Evolutionary conservation across 2,329 filamentous ascomycete genomes (phyloP), one percentile per base, ranked within the genome.

Genomic region (Sarocladiaceae sp.): DNA sequence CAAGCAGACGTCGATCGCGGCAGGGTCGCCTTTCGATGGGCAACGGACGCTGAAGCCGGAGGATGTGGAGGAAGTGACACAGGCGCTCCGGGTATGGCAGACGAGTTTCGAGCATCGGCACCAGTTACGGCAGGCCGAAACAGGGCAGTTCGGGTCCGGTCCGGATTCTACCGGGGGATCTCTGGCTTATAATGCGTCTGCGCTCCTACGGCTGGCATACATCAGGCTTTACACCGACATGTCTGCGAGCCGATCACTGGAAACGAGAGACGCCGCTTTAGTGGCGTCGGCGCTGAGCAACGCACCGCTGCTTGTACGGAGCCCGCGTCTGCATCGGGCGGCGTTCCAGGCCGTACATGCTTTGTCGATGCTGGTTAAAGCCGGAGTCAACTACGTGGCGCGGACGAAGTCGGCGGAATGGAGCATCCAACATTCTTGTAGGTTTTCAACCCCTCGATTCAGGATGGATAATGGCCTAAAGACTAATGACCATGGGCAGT

Each of bases 321-420:
- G 74, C 44, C 65, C 73, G 16, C 74, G 77, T 24, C 69, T 85
- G 19, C 79, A 77, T 26, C 68, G 80, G 35, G 82, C 82, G 1
- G 74, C 85, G 0, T 72, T 83, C 21, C 82, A 86, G 53, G 78
- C 80, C 1, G 77, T 82, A 21, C 82, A 85, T 55, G 81, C 82
- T 1, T 64, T 87, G 27, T 82, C 80, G 3, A 80, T 84, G 66
- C 65, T 82, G 19, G 77, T 83, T 47, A 82, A 81, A 56, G 68
- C 72, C 12, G 78, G 78, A 0, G 76, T 82, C 16, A 79, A 78
- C 51, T 81, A 79, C 51, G 75, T 81, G 39, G 76, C 78, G 33
- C 70, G 74, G 50, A 76, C 76, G 4, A 80, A 80, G 58, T 77
- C 75, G 2, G 64, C 74, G 1, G 74, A 80, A 55, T 80, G 78